These are phyloP conservation scores for Infundibulicybe gibba DNA, from an alignment of 768 basidiomycete genomes.

Conservation along the genomic window DNA sequence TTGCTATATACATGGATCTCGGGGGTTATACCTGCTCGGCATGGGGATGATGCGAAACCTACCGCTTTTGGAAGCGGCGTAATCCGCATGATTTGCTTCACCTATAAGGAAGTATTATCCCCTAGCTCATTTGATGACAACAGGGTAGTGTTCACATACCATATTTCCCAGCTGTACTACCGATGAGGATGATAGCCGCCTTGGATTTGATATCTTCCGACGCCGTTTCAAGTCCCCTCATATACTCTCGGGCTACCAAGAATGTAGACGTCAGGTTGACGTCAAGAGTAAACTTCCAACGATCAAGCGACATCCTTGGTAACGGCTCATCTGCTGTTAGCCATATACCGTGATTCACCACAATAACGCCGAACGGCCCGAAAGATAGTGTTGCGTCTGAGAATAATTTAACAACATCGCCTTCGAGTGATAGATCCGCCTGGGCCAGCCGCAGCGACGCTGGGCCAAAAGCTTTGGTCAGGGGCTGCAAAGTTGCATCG, in stretches of 20 bases:
- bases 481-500: slow-evolving; percentile 31
- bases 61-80: slow-evolving; percentile 70
- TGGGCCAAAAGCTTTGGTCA: slow-evolving; percentile 32
- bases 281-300: slow-evolving; percentile 60
- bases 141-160: slow-evolving; percentile 27
- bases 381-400: slow-evolving; percentile 31
- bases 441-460: slow-evolving; percentile 35
- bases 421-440: slow-evolving; percentile 59
- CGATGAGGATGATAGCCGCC: slow-evolving; percentile 61
- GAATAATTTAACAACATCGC: slow-evolving; percentile 50
- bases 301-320: slow-evolving; percentile 53
- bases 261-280: slow-evolving; percentile 68
- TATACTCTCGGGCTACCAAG: slow-evolving; percentile 60
- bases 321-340: slow-evolving; percentile 43
- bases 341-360: slow-evolving; percentile 63
- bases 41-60: slow-evolving; percentile 8
- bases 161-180: slow-evolving; percentile 70
- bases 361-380: slow-evolving; percentile 50
- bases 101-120: slow-evolving; percentile 20
- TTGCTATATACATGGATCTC: slow-evolving; percentile 29
- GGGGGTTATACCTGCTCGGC: too few species aligned
- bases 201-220: slow-evolving; percentile 42
- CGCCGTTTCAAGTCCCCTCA: slow-evolving; percentile 40
- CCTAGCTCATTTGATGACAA: not conserved
- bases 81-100: slow-evolving; percentile 65